Evolutionary conservation across 345 rosid genomes (phyloP).

Genomic region (Heritiera littoralis): DNA sequence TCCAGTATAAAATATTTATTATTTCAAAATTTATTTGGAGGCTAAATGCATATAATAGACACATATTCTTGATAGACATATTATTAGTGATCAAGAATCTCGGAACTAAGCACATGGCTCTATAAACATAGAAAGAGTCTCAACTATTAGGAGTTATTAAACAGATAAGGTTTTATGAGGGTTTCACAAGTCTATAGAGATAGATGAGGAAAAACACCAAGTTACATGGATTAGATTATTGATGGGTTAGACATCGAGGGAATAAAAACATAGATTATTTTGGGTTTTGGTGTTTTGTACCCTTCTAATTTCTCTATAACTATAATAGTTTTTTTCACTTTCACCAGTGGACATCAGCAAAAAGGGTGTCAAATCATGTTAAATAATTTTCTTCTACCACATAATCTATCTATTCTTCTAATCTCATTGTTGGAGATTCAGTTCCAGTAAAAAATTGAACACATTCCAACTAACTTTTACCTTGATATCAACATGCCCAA

Average conservation of each 20-base stretch:
- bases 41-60: not conserved
- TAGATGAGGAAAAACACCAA: not conserved
- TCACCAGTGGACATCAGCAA: not conserved
- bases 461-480: not conserved
- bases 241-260: not conserved
- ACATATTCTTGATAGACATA: not conserved
- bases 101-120: too few species aligned
- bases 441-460: not conserved
- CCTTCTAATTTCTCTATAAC: not conserved
- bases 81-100: not conserved
- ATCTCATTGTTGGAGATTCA: not conserved
- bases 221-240: not conserved
- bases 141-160: not conserved
- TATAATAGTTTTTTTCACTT: too few species aligned
- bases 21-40: not conserved
- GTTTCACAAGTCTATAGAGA: too few species aligned
- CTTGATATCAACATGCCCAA: not conserved
- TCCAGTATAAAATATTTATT: not conserved
- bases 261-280: too few species aligned
- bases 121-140: not conserved
- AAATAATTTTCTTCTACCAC: not conserved
- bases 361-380: not conserved
- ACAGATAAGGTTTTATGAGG: too few species aligned
- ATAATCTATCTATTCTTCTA: not conserved
- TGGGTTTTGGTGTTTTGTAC: not conserved